These are phyloP conservation scores for Colletotrichum shisoi DNA, from an alignment of 2,329 filamentous ascomycete genomes.

Conservation along the genomic window DNA sequence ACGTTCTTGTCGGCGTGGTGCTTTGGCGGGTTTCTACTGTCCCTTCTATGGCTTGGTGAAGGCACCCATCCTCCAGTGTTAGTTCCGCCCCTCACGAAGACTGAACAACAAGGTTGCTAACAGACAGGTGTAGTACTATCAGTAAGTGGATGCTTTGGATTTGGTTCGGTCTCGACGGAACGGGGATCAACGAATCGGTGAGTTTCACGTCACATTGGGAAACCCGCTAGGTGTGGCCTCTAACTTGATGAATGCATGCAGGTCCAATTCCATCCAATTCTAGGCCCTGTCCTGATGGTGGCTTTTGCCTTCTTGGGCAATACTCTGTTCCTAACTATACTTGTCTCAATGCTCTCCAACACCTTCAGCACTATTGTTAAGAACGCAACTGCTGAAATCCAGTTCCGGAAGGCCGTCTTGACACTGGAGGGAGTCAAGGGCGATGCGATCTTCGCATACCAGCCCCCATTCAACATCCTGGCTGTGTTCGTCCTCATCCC, in stretches of 20 bases:
- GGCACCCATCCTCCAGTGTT: constrained; percentile 66
- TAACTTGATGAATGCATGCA: constrained; percentile 46
- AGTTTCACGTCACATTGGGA: constrained; percentile 37
- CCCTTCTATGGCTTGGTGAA: constrained; percentile 79
- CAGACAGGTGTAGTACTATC: constrained; percentile 62
- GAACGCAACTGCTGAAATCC: constrained; percentile 83
- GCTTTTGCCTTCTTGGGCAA: constrained; percentile 86
- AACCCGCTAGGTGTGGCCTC: neutral
- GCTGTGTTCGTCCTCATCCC: constrained; percentile 78
- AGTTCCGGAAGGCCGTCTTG: constrained; percentile 80
- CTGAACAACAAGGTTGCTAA: constrained; percentile 1
- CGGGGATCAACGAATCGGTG: constrained; percentile 66
- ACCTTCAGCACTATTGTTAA: constrained; percentile 80
- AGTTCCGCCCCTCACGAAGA: constrained; percentile 40
- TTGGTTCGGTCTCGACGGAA: constrained; percentile 86
- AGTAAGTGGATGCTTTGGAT: constrained; percentile 94
- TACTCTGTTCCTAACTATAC: constrained; percentile 85
- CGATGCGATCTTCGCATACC: constrained; percentile 83
- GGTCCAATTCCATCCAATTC: constrained; percentile 77
- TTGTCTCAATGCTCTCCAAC: constrained; percentile 86
- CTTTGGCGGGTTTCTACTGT: constrained; percentile 81
- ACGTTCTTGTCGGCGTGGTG: constrained; percentile 81
- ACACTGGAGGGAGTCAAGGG: constrained; percentile 87
- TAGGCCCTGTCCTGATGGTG: constrained; percentile 82
- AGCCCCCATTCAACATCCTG: constrained; percentile 83